phyloP scores from a whole-genome alignment of 768 basidiomycete genomes.

The Mycena kentingensis region DNA sequence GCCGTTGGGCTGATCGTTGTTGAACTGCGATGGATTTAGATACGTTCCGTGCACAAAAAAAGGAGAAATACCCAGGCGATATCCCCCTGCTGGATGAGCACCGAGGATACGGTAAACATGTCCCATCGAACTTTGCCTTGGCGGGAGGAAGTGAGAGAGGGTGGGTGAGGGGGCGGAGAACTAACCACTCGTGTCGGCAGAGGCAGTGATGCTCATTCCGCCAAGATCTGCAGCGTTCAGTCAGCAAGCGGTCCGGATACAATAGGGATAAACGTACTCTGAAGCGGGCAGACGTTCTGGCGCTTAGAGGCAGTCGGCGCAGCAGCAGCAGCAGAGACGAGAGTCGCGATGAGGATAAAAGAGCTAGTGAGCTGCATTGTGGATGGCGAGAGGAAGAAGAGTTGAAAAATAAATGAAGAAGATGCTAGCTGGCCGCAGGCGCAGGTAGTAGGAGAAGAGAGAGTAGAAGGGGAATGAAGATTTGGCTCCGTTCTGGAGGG shows the following conservation, averaged over 20 bases:
- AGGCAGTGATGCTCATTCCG: constrained; percentile 7
- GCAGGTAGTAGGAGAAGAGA: too few species aligned
- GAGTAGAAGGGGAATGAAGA: too few species aligned
- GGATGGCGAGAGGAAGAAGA: background rate
- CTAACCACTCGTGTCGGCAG: constrained; percentile 7
- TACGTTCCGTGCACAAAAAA: background rate
- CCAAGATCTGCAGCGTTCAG: constrained; percentile 9
- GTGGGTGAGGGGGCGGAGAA: background rate
- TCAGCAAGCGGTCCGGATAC: too few species aligned
- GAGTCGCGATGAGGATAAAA: constrained; percentile 6
- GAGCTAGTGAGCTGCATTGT: constrained; percentile 10
- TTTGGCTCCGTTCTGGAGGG: too few species aligned
- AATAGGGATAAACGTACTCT: background rate
- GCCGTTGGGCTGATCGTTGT: constrained; percentile 11
- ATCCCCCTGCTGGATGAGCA: constrained; percentile 10
- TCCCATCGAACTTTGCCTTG: constrained; percentile 8
- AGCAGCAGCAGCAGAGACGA: constrained; percentile 10
- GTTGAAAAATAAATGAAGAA: background rate
- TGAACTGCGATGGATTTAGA: constrained; percentile 1
- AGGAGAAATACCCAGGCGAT: constrained; percentile 7
- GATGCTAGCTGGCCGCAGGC: too few species aligned
- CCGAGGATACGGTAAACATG: background rate
- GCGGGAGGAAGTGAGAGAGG: background rate
- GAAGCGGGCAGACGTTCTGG: constrained; percentile 10
- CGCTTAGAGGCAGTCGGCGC: constrained; percentile 10